These are phyloP conservation scores for Gentiana straminea DNA, from an alignment of 257 asterid species.

Conservation along the genomic window DNA sequence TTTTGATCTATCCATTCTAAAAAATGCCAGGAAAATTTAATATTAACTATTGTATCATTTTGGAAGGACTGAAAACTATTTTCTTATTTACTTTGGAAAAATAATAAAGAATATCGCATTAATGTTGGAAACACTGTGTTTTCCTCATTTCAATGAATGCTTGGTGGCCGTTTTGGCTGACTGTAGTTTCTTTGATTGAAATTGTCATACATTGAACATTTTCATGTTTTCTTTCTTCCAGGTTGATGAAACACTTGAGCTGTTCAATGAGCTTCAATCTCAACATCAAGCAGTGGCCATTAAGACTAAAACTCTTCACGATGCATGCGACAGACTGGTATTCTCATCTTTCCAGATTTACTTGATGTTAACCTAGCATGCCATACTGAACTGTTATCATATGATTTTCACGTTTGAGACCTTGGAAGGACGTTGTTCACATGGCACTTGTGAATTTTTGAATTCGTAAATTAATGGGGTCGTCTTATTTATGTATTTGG, in stretches of 20 bases:
- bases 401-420: background rate
- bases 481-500: background rate
- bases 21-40: too few species aligned
- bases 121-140: too few species aligned
- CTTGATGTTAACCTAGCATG: too few species aligned
- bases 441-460: background rate
- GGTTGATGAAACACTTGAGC: constrained; percentile 97
- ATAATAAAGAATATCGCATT: too few species aligned
- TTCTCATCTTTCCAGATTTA: constrained; percentile 13
- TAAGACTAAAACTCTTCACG: constrained; percentile 94
- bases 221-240: constrained; percentile 24
- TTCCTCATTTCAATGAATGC: background rate
- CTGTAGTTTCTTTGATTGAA: constrained; percentile 7
- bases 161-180: constrained; percentile 6
- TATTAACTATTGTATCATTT: too few species aligned
- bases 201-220: constrained; percentile 12
- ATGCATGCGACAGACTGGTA: constrained; percentile 97
- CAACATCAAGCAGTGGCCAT: constrained; percentile 98
- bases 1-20: too few species aligned
- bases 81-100: too few species aligned
- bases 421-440: constrained; percentile 1
- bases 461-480: too few species aligned
- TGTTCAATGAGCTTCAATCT: constrained; percentile 80
- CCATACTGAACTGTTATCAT: too few species aligned
- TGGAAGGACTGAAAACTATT: too few species aligned